Conservation (phyloP, 208 protist species). For the Polymyxa betae region DNA sequence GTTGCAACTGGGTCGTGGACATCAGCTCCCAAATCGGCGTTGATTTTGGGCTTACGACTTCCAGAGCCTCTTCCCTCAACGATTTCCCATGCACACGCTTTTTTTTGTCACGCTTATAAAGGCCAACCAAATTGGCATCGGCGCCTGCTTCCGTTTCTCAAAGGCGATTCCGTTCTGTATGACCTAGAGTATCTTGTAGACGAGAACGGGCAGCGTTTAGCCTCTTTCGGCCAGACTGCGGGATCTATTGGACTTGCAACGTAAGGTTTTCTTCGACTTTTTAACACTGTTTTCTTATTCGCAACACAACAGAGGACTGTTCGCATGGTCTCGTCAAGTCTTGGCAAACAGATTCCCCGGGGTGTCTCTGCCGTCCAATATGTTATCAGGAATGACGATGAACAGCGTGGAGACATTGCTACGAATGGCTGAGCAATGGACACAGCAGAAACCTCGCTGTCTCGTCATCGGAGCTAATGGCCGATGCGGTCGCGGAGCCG, state of each 20-base stretch:
- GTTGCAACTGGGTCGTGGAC: background rate
- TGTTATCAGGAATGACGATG: background rate
- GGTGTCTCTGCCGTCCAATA: background rate
- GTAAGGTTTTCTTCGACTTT: background rate
- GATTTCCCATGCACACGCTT: background rate
- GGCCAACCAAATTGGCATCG: background rate
- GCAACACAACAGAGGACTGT: background rate
- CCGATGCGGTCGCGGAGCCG: background rate
- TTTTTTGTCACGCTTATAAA: background rate
- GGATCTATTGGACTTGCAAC: background rate
- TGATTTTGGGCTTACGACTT: background rate
- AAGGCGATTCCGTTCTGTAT: background rate
- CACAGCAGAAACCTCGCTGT: background rate
- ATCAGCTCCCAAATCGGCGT: background rate
- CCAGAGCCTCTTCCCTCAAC: background rate
- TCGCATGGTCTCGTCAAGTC: background rate
- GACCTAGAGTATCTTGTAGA: background rate
- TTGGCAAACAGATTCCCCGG: background rate
- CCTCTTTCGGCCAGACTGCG: background rate
- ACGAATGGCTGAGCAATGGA: background rate
- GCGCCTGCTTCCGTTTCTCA: background rate
- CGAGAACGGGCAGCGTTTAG: background rate
- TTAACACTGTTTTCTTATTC: background rate
- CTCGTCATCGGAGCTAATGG: background rate
- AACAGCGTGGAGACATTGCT: background rate